A percentile compares a stretch with the other conserved stretches of the same genome.
These are phyloP conservation scores for Lunasporangiospora selenospora DNA, from an alignment of 192 early-diverging fungal species.

Conservation along the genomic window DNA sequence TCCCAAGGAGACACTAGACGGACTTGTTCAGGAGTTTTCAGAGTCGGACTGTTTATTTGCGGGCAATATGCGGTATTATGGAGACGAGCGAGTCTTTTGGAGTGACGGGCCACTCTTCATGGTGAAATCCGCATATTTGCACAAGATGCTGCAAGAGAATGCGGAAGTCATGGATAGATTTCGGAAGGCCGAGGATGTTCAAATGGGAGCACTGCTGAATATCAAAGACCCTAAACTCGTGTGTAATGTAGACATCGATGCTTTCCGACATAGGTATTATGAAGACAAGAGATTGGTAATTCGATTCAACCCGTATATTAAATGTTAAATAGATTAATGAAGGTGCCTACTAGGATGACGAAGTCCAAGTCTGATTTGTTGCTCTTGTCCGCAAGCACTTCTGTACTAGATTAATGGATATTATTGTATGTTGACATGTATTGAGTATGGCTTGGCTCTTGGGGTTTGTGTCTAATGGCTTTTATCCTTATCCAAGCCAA, in stretches of 20 bases:
- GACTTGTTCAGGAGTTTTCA: background rate
- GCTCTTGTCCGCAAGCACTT: no score
- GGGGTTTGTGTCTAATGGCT: no score
- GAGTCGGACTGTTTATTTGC: background rate
- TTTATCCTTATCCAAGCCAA: no score
- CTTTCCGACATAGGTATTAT: background rate
- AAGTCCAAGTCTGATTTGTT: no score
- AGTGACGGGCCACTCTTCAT: background rate
- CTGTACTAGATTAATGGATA: no score
- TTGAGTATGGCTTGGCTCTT: no score
- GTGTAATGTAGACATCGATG: background rate
- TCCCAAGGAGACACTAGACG: background rate
- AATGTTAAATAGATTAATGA: no score
- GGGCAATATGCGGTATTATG: background rate
- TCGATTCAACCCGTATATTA: background rate
- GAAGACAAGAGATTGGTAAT: background rate
- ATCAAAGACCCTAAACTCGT: background rate
- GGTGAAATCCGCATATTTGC: background rate
- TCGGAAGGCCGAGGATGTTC: no score
- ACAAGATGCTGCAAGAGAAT: background rate
- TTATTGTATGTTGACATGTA: no score
- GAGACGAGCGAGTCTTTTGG: background rate
- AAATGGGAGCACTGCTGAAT: no score
- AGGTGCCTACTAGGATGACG: no score
- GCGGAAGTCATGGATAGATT: no score